phyloP scores from a whole-genome alignment of 2,329 filamentous ascomycete species.

The Fusarium aywerte region DNA sequence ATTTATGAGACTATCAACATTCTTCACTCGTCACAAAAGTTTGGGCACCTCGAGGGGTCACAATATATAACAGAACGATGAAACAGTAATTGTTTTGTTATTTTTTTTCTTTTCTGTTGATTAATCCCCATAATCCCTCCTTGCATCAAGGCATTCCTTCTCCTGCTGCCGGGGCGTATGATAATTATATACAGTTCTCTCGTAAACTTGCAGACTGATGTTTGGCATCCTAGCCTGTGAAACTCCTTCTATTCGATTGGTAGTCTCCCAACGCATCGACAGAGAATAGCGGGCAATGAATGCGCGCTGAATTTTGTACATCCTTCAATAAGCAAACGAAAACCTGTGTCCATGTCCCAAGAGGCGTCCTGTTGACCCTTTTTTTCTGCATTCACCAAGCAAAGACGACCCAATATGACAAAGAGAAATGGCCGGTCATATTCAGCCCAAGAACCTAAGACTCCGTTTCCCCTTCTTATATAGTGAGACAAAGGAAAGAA shows the following conservation, averaged over 20 bases:
- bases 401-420: conserved; percentile 32
- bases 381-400: conserved; percentile 32
- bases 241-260: conserved; percentile 33
- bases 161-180: conserved; percentile 19
- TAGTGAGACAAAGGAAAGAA: conserved; percentile 49
- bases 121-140: conserved; percentile 22
- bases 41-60: neutral
- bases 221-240: conserved; percentile 39
- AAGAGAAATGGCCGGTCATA: conserved; percentile 38
- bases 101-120: conserved; percentile 31
- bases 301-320: conserved; percentile 43
- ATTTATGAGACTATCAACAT: conserved; percentile 10
- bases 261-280: conserved; percentile 25
- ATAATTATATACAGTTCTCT: conserved; percentile 41
- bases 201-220: conserved; percentile 41
- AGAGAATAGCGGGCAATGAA: conserved; percentile 27
- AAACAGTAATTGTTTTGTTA: conserved; percentile 23
- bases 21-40: conserved; percentile 1
- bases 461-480: conserved; percentile 45
- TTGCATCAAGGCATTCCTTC: conserved; percentile 14
- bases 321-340: conserved; percentile 38
- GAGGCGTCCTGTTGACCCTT: conserved; percentile 36
- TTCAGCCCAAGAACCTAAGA: conserved; percentile 43
- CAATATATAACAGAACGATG: conserved; percentile 3
- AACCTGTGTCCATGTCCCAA: conserved; percentile 15